phyloP scores from a whole-genome alignment of 306 rosid genomes.

The Vicia sativa region DNA sequence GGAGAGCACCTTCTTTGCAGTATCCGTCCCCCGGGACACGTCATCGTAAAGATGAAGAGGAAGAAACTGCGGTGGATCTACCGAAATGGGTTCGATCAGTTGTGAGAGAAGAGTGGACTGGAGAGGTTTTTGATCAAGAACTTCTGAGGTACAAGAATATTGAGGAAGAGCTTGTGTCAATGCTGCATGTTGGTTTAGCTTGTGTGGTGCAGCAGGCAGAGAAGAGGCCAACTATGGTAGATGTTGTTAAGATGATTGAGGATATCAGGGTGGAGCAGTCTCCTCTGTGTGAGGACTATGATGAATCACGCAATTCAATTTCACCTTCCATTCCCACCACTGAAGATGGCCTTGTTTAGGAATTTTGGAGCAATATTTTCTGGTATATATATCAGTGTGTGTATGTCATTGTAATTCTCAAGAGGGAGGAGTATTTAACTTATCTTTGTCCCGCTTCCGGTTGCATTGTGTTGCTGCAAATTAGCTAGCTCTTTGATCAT shows the following conservation, averaged over 20 bases:
- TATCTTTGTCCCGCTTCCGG: conserved; percentile 31
- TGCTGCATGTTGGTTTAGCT: conserved; percentile 89
- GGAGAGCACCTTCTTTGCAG: conserved; percentile 74
- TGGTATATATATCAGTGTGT: not conserved
- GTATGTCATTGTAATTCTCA: conserved; percentile 29
- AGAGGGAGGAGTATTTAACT: not conserved
- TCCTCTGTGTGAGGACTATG: conserved; percentile 88
- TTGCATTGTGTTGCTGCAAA: conserved; percentile 57
- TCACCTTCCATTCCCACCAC: conserved; percentile 92
- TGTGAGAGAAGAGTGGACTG: conserved; percentile 98
- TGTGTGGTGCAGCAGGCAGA: conserved; percentile 75
- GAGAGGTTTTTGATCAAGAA: conserved; percentile 94
- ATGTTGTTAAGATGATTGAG: conserved; percentile 87
- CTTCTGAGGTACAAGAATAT: conserved; percentile 91
- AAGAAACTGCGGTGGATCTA: conserved; percentile 60
- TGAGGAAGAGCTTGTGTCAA: conserved; percentile 93
- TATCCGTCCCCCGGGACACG: conserved; percentile 64
- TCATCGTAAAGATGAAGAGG: conserved; percentile 54
- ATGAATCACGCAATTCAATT: conserved; percentile 81
- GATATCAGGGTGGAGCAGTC: conserved; percentile 96
- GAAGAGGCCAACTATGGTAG: conserved; percentile 88
- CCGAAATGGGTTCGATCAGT: conserved; percentile 94
- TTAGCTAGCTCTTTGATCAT: conserved; percentile 38
- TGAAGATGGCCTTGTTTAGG: conserved; percentile 80
- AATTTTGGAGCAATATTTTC: not conserved